These are phyloP conservation scores for Plasmodium blacklocki DNA, from an alignment of 169 alveolate genomes.

Conservation along the genomic window DNA sequence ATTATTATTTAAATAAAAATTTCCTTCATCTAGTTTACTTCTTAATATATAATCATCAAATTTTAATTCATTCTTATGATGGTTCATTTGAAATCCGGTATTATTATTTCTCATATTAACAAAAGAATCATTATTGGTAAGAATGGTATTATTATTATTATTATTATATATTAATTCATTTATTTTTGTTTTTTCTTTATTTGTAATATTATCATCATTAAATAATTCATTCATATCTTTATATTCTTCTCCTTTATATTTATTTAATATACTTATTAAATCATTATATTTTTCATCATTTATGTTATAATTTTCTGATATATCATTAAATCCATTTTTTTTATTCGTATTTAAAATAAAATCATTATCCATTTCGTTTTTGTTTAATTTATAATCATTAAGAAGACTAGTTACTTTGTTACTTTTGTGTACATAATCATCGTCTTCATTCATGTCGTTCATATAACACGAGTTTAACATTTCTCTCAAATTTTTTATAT, in stretches of 20 bases:
- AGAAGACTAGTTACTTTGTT: background rate
- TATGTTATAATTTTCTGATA: background rate
- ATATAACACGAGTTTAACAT: background rate
- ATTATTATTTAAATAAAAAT: slow-evolving; percentile 13
- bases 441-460: background rate
- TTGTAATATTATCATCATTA: background rate
- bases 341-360: slow-evolving; percentile 5
- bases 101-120: background rate
- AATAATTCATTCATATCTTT: background rate
- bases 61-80: slow-evolving; percentile 4
- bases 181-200: background rate
- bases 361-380: background rate
- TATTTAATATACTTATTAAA: background rate
- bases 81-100: background rate
- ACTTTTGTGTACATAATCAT: background rate
- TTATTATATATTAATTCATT: background rate
- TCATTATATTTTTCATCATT: background rate
- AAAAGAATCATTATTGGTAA: no score
- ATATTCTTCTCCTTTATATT: slow-evolving; percentile 1
- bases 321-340: background rate
- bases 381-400: background rate
- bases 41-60: slow-evolving; percentile 14
- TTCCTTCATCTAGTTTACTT: slow-evolving; percentile 13
- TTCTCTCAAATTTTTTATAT: background rate
- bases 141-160: background rate